Evolutionary conservation across 306 rosid species (phyloP).

Genomic region (Cyclanthera cordifolia): DNA sequence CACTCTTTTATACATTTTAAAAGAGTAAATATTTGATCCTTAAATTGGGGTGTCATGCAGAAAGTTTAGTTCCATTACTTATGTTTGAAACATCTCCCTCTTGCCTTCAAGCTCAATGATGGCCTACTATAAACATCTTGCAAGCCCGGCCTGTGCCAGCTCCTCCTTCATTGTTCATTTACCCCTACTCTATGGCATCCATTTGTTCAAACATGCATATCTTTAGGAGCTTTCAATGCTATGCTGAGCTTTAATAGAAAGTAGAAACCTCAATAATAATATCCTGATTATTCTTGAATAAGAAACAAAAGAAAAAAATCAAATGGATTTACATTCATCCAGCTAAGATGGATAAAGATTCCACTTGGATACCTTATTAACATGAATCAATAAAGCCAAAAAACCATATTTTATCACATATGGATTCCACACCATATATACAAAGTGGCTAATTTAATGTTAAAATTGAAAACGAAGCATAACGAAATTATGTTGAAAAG

Average conservation of each 20-base stretch:
- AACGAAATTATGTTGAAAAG: neutral
- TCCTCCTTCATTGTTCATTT: neutral
- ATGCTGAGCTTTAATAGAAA: neutral
- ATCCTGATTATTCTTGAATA: neutral
- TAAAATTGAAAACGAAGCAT: neutral
- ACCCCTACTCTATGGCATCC: neutral
- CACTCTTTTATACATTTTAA: neutral
- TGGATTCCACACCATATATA: neutral
- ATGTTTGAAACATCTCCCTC: neutral
- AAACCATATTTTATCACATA: neutral
- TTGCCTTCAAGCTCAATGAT: conserved; percentile 1
- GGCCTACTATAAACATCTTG: neutral
- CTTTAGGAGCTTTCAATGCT: neutral
- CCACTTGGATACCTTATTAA: neutral
- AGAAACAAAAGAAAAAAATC: neutral
- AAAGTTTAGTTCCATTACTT: neutral
- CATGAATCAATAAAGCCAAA: neutral
- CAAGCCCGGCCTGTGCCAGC: neutral
- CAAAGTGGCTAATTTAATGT: neutral
- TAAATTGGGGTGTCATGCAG: neutral
- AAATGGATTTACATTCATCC: neutral
- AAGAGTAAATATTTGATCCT: neutral
- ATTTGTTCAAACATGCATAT: neutral
- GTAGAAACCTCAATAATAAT: neutral
- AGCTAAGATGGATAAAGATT: neutral